Evolutionary conservation across 148 eudicot species (phyloP).

Genomic region (Camellia japonica): DNA sequence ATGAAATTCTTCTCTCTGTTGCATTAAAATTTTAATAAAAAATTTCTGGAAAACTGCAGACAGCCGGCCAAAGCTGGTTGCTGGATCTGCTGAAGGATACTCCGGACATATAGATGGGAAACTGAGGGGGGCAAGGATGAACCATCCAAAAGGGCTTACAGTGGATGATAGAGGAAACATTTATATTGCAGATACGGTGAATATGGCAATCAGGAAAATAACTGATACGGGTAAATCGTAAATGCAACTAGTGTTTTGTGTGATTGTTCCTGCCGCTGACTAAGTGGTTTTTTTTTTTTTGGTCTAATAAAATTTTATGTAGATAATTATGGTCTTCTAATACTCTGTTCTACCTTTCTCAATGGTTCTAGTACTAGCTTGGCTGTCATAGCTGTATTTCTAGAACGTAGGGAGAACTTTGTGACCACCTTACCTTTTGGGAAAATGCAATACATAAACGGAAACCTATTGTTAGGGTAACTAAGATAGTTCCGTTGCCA

Average conservation of each 20-base stretch:
- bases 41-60: slow-evolving; percentile 41
- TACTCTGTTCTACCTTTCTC: not conserved
- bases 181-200: slow-evolving; percentile 87
- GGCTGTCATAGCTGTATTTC: not conserved
- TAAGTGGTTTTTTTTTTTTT: not conserved
- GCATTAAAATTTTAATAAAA: not conserved
- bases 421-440: too few species aligned
- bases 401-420: not conserved
- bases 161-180: slow-evolving; percentile 92
- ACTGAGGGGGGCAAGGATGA: slow-evolving; percentile 80
- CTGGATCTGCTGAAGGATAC: slow-evolving; percentile 96
- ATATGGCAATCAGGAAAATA: slow-evolving; percentile 92
- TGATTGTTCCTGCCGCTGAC: not conserved
- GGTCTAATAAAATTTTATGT: too few species aligned
- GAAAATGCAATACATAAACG: too few species aligned
- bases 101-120: slow-evolving; percentile 94
- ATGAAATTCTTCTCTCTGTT: not conserved
- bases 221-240: slow-evolving; percentile 68
- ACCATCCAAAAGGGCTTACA: slow-evolving; percentile 86
- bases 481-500: too few species aligned
- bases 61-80: slow-evolving; percentile 81
- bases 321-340: not conserved
- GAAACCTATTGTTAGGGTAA: too few species aligned
- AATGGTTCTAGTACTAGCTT: not conserved
- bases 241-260: slow-evolving; percentile 1